phyloP scores from a whole-genome alignment of 768 basidiomycete species.

The Kwoniella sp. region DNA sequence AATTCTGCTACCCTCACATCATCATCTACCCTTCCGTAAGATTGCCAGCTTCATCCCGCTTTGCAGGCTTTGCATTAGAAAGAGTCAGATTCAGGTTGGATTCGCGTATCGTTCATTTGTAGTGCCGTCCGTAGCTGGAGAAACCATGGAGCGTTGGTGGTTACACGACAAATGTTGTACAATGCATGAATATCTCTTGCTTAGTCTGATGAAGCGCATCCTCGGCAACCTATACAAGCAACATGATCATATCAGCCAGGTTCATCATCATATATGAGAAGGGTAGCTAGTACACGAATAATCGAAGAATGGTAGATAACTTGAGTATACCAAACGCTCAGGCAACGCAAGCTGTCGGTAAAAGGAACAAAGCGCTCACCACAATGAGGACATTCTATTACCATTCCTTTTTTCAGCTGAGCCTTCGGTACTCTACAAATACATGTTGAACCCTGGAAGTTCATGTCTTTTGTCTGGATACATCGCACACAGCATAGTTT shows the following conservation, averaged over 20 bases:
- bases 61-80: no score
- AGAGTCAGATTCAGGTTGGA: background rate
- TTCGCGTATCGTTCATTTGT: no score
- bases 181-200: conserved; percentile 18
- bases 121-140: no score
- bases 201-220: conserved; percentile 37
- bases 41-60: background rate
- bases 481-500: conserved; percentile 96
- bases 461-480: conserved; percentile 98
- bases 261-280: no score
- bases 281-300: no score
- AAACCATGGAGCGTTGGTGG: no score
- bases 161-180: conserved; percentile 20
- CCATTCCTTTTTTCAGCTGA: conserved; percentile 80
- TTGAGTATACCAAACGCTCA: no score
- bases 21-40: background rate
- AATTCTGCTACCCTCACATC: background rate
- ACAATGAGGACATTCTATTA: conserved; percentile 96
- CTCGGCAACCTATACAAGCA: conserved; percentile 26
- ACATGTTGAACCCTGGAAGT: conserved; percentile 97
- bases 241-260: no score
- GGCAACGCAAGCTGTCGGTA: no score
- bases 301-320: no score
- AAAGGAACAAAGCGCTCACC: conserved; percentile 63
- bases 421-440: conserved; percentile 97